Evolutionary conservation across 306 rosid species (phyloP), one percentile per base, ranked within the genome.

Genomic region (Vicia faba): DNA sequence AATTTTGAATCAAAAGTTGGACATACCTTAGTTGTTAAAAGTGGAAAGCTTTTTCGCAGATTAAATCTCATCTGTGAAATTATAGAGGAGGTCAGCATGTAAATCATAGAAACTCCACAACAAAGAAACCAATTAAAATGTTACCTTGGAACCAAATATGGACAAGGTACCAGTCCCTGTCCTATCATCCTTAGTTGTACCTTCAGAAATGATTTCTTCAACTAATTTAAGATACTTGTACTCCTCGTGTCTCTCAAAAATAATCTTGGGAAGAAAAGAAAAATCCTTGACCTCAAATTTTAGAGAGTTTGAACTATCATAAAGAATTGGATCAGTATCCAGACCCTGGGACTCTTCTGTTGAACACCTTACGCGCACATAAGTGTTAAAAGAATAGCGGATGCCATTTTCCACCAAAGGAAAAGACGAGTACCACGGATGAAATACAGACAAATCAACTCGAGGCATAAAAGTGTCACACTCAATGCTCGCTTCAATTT

Each of bases 141-240:
- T 62, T 79, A 93, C 99, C 99, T 93, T 95, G 84, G 91, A 80
- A 49, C 99, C 99, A 75, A 93, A 93, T 80, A 73, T 86, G 1
- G 99, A 93, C 70, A 90, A 78, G 74, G 96, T 93, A 72, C 99
- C 99, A 38, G 99, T 93, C 64, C 99, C 97, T 5, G 97, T 90
- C 79, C 97, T 88, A 70, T 93, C 99, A 66, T 88, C 97, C 84
- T 88, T 93, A 62, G 75, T 8, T 36, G 81, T 79, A 41, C 99
- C 99, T 79, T 86, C 84, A 45, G 95, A 81, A 72, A 93, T 83
- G 68, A 86, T 84, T 78, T 90, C 96, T 82, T 83, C 83, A 59
- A 93, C 95, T 80, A 93, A 66, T 54, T 79, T 85, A 43, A 93
- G 85, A 84, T 93, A 93, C 38, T 70, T 65, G 75, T 80, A 74